phyloP scores from a whole-genome alignment of 129 eudicot species.

The Logfia minima region DNA sequence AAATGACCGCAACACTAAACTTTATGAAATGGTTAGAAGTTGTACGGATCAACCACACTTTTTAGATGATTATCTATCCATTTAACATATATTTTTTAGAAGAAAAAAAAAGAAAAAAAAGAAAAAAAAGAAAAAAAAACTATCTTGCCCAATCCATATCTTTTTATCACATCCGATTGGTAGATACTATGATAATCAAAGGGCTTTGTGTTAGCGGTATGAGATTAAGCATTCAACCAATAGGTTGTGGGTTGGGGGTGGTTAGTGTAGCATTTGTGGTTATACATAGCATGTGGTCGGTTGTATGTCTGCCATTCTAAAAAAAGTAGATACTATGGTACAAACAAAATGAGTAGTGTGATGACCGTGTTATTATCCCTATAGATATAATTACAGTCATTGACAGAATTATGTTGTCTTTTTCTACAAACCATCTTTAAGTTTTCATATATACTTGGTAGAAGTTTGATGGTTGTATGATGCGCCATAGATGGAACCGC shows the following conservation, averaged over 20 bases:
- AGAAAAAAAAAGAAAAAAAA: no score
- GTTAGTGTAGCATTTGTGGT: background rate
- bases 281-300: no score
- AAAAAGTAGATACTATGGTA: no score
- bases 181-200: background rate
- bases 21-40: no score
- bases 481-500: background rate
- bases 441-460: background rate
- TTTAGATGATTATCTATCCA: background rate
- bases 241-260: background rate
- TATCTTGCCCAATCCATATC: no score
- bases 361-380: background rate
- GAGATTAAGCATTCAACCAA: background rate
- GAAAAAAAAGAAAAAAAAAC: no score
- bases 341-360: background rate
- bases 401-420: no score
- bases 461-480: background rate
- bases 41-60: background rate
- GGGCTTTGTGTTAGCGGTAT: background rate
- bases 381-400: no score
- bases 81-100: background rate
- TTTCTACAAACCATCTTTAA: background rate
- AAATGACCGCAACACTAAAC: background rate
- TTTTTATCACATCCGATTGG: background rate
- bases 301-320: no score